Evolutionary conservation across 305 asterid genomes (phyloP), one percentile per base, ranked within the genome.

Genomic region (Ilex paraguariensis): DNA sequence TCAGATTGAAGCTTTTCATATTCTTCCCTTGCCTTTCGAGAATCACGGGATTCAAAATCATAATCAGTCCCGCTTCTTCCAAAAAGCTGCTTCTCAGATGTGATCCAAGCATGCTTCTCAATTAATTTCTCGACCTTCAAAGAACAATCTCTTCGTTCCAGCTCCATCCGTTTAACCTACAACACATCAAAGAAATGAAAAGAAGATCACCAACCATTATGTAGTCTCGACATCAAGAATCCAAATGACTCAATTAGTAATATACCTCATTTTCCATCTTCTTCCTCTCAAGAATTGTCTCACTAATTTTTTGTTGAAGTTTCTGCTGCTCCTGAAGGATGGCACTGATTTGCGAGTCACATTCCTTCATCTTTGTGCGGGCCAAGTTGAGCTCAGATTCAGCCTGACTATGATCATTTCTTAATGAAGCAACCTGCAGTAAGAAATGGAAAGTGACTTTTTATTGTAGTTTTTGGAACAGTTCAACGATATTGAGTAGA

Each of bases 81-180:
- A 72, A 93, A 90, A 33, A 86, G 90, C 70, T 93, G 99, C 75
- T 93, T 90, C 86, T 93, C 99, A 49, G 99, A 80, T 66, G 93
- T 70, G 69, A 93, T 83, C 99, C 99, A 93, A 39, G 95, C 77
- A 81, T 93, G 88, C 73, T 90, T 93, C 72, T 90, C 99, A 66
- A 87, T 60, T 79, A 93, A 77, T 71, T 83, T 90, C 70, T 93
- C 95, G 61, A 93, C 97, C 72, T 74, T 93, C 71, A 65, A 66
- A 62, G 90, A 83, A 66, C 95, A 87, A 75, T 80, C 95, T 65
- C 84, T 90, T 73, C 87, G 92, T 46, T 93, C 99, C 77, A 79
- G 79, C 74, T 90, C 99, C 96, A 87, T 73, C 69, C 90, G 87
- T 75, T 93, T 93, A 66, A 83, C 95, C 99, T 93, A 76, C 21